Base-by-base conservation (phyloP, 2,329 filamentous ascomycete species). In the Cytospora mali region DNA sequence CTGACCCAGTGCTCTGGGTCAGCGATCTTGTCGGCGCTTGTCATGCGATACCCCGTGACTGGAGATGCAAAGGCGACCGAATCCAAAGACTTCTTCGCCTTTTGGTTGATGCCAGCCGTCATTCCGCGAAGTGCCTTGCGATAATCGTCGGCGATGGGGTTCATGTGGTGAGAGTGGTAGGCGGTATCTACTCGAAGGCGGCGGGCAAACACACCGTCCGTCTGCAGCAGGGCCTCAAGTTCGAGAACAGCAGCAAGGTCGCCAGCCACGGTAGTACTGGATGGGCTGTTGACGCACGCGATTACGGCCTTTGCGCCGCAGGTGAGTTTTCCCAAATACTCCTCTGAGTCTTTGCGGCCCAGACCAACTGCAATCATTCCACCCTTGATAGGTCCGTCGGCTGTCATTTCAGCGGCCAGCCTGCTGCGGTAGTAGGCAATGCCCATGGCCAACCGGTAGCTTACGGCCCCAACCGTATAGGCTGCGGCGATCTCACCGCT, bases 191-290 rank as follows among this genome's bases (percentile, higher is more conserved):
- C 69, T 5, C 54, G 58, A 0, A 76, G 69, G 13, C 64, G 66
- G 2, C 71, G 64, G 2, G 64, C 60, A 28, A 75, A 76, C 0
- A 73, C 66, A 18, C 54, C 62, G 10, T 73, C 67, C 3, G 68
- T 66, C 2, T 67, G 31, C 16, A 73, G 57, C 42, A 66, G 35
- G 2, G 52, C 33, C 16, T 66, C 62, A 1, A 76, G 52, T 6
- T 67, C 64, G 18, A 70, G 59, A 2, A 77, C 62, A 1, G 68
- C 69, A 1, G 48, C 51, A 2, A 46, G 52, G 28, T 73, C 70
- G 1, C 76, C 76, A 0, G 75, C 74, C 0, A 77, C n/a, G 0
- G 76, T 78, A 9, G 72, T 62, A 54, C 71, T 78, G 0, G 63
- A 28, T 0, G 75, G 73, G 29, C 63, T 65, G 31, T 64, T 64